A percentile compares a stretch with the other conserved stretches of the same genome.
phyloP scores from a whole-genome alignment of 768 basidiomycete genomes.

The Multifurca ochricompacta region DNA sequence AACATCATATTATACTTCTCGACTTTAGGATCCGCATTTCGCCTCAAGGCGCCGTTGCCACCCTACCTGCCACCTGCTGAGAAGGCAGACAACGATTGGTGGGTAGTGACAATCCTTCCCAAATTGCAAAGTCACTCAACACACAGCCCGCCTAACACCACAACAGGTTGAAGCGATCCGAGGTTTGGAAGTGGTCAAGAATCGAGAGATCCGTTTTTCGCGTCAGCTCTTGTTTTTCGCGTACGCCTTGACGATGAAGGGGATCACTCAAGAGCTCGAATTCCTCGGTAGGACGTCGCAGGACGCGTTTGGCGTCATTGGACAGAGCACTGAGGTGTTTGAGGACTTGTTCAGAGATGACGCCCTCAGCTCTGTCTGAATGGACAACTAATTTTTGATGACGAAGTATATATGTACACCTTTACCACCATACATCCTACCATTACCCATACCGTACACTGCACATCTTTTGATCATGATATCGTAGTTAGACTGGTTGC shows the following conservation, averaged over 20 bases:
- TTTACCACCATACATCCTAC: no score
- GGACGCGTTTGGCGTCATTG: slow-evolving; percentile 88
- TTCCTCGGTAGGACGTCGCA: slow-evolving; percentile 74
- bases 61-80: slow-evolving; percentile 95
- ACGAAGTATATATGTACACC: no score
- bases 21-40: slow-evolving; percentile 68
- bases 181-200: slow-evolving; percentile 79
- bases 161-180: slow-evolving; percentile 82
- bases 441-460: no score
- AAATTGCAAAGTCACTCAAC: no score
- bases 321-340: slow-evolving; percentile 73
- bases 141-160: no score
- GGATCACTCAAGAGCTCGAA: slow-evolving; percentile 86
- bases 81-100: slow-evolving; percentile 74
- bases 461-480: no score
- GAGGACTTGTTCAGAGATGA: slow-evolving; percentile 57
- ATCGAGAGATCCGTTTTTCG: slow-evolving; percentile 71
- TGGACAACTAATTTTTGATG: no score
- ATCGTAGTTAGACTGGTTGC: no score
- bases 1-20: slow-evolving; percentile 91
- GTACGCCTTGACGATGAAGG: slow-evolving; percentile 90
- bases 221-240: slow-evolving; percentile 88
- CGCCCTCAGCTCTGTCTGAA: not conserved
- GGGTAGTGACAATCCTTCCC: no score
- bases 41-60: slow-evolving; percentile 86